A percentile compares a stretch with the other conserved stretches of the same genome.
Evolutionary conservation across 306 rosid species (phyloP).

Genomic region (Canavalia ensiformis): DNA sequence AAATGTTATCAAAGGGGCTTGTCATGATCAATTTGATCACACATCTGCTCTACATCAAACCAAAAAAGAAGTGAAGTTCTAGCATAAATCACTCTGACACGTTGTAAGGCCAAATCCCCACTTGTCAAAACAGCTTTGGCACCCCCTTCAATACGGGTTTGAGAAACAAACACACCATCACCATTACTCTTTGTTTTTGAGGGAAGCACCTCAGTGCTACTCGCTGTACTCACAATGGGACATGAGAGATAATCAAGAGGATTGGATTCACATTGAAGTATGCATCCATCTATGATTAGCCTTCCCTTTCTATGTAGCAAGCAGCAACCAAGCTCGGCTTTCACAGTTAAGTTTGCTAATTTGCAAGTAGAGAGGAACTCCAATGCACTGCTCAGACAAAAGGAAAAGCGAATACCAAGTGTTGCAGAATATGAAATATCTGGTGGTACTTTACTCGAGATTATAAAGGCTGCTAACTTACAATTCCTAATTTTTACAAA

Average conservation of each 20-base stretch:
- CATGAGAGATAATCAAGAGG: conserved; percentile 90
- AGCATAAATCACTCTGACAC: conserved; percentile 90
- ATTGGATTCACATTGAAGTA: conserved; percentile 88
- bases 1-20: conserved; percentile 46
- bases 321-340: conserved; percentile 95
- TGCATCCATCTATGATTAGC: conserved; percentile 81
- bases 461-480: neutral
- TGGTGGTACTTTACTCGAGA: neutral
- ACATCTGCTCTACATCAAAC: conserved; percentile 84
- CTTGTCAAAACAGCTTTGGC: conserved; percentile 88
- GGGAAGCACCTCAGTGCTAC: conserved; percentile 55
- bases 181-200: conserved; percentile 52
- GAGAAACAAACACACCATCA: conserved; percentile 84
- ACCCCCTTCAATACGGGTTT: conserved; percentile 97
- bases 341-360: conserved; percentile 85
- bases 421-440: conserved; percentile 42
- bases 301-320: conserved; percentile 94
- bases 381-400: conserved; percentile 81
- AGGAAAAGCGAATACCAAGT: conserved; percentile 48
- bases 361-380: conserved; percentile 92
- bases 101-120: conserved; percentile 83
- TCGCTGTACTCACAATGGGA: conserved; percentile 86
- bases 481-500: neutral
- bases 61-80: conserved; percentile 86
- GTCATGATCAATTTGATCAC: conserved; percentile 39